These are phyloP conservation scores for Gynochthodes officinalis DNA, from an alignment of 257 asterid species.

Conservation along the genomic window DNA sequence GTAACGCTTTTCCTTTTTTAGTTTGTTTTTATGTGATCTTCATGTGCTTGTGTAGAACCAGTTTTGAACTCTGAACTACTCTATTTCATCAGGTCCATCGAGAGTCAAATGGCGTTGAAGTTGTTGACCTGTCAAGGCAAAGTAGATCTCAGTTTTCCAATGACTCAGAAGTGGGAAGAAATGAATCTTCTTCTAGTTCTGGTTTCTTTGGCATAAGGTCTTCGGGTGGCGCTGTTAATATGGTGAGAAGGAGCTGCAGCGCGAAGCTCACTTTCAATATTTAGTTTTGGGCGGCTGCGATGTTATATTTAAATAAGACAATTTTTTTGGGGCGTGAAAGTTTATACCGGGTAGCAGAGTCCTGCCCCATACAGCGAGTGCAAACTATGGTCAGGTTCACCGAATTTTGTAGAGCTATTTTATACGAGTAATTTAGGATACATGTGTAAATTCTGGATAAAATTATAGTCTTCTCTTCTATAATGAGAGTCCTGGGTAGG, in stretches of 20 bases:
- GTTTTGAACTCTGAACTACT: constrained; percentile 5
- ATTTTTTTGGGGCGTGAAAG: no score
- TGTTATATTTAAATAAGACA: constrained; percentile 12
- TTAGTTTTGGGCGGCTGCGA: no score
- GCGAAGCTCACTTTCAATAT: constrained; percentile 41
- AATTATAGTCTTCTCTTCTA: neutral
- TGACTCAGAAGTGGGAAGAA: constrained; percentile 36
- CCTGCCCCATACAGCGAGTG: constrained; percentile 1
- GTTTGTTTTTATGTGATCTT: neutral
- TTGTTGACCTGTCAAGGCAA: constrained; percentile 13
- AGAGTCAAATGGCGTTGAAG: constrained; percentile 36
- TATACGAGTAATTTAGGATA: constrained; percentile 11
- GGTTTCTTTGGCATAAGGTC: constrained; percentile 39
- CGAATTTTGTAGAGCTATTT: constrained; percentile 33
- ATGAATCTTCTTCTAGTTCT: constrained; percentile 25
- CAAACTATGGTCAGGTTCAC: constrained; percentile 16
- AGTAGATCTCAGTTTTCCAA: constrained; percentile 30
- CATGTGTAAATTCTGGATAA: constrained; percentile 5
- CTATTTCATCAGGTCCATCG: constrained; percentile 37
- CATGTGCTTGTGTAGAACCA: neutral
- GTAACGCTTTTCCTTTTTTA: neutral
- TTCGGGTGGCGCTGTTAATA: constrained; percentile 30
- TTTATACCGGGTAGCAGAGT: constrained; percentile 6
- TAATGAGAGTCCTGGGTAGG: neutral
- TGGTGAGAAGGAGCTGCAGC: constrained; percentile 55